Base-by-base conservation (phyloP, 768 basidiomycete species). In the Guyanaporus albipodus region DNA sequence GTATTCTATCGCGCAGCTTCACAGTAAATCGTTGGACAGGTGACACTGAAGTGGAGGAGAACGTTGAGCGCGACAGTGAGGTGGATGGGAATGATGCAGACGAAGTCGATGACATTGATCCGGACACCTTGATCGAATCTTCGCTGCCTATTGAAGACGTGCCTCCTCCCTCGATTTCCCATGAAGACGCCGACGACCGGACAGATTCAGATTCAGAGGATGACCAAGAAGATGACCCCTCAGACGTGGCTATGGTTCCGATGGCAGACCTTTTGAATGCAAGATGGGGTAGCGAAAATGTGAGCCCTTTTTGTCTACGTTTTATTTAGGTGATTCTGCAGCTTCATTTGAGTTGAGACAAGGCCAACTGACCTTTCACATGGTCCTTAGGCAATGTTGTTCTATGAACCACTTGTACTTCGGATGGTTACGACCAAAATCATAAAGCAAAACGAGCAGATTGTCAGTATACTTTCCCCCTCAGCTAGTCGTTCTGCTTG, bases 201-300 rank as follows among this genome's bases (percentile, higher is more conserved):
- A 66, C 64, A 18, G 70, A 68, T 17, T 72, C 74, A 4, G 77
- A 74, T 18, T 66, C 65, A 3, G 67, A 69, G 6, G 57, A 67
- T 61, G 55, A 69, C 11, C 76, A 76, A 4, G 77, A 80, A 15
- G 78, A 77, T 2, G 77, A 81, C 48, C 69, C 78, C 6, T 73
- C 76, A 9, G 80, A 87, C 51, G 80, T 89, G 9, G 82, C 87
- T 3, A 93, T 98, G 92, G 87, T 97, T 4, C 94, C 95, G 0
- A 82, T 98, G 71, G 96, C 96, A 4, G 96, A 99, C 67, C 82
- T 98, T 71, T 71, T 99, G 39, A 99, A 99, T 59, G 96, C 95
- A 10, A 78, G 83, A 43, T 89, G 81, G 63, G 84, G 80, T 8
- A 78, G 78, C 31, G 87, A 92, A 63, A 98, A 97, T 53, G 93